Evolutionary conservation across 805 yeast species (phyloP).

Genomic region (Nakazawaea siamensis): DNA sequence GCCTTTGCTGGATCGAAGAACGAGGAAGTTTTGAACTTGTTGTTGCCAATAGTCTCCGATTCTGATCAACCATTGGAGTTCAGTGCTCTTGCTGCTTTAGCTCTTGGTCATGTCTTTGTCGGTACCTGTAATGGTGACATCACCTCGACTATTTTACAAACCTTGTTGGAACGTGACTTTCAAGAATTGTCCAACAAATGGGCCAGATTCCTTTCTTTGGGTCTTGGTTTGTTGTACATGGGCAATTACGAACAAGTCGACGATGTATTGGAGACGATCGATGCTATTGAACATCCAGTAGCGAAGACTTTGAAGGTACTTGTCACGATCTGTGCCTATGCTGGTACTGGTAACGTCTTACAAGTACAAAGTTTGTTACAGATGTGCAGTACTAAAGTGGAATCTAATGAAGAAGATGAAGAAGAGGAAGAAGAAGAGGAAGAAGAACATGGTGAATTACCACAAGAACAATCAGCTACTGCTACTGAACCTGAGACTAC

Average conservation of each 20-base stretch:
- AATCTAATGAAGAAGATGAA: conserved; percentile 47
- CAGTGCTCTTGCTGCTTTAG: conserved; percentile 79
- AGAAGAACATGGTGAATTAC: conserved; percentile 29
- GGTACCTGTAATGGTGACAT: conserved; percentile 95
- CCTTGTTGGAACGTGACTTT: conserved; percentile 78
- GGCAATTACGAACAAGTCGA: conserved; percentile 92
- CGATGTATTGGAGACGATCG: conserved; percentile 88
- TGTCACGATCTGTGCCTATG: conserved; percentile 88
- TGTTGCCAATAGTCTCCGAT: conserved; percentile 80
- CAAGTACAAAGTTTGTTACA: conserved; percentile 88
- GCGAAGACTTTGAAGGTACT: conserved; percentile 82
- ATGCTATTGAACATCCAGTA: conserved; percentile 93
- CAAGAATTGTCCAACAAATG: conserved; percentile 76
- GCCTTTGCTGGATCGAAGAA: conserved; percentile 94
- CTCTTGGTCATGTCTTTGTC: conserved; percentile 89
- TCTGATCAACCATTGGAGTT: conserved; percentile 66
- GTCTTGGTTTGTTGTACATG: conserved; percentile 84
- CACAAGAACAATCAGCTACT: conserved; percentile 15
- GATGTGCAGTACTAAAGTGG: conserved; percentile 71
- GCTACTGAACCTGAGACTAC: conserved; percentile 19
- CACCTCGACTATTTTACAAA: conserved; percentile 85
- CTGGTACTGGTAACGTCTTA: conserved; percentile 95
- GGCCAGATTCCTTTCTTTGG: conserved; percentile 85
- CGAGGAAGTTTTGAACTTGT: conserved; percentile 68
- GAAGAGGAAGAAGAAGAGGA: conserved; percentile 46